These are phyloP conservation scores for Colletotrichum higginsianum DNA, from an alignment of 2,329 filamentous ascomycete genomes.

Conservation along the genomic window DNA sequence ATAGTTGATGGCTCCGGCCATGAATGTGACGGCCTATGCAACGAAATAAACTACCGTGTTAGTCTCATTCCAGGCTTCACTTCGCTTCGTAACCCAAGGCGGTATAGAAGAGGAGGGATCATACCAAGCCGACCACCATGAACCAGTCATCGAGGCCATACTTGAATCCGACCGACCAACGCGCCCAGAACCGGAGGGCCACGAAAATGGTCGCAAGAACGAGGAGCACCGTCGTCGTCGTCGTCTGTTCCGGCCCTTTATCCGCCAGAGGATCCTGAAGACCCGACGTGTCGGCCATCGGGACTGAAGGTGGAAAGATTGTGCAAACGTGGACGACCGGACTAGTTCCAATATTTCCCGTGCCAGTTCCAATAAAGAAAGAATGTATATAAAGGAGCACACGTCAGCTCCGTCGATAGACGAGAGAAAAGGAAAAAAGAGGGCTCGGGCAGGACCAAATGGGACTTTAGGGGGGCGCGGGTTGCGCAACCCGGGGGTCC, in stretches of 20 bases:
- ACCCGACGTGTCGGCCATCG: constrained; percentile 28
- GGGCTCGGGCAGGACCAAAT: not conserved
- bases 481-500: constrained; percentile 8
- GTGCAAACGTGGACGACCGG: not conserved
- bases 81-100: not conserved
- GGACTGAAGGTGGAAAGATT: constrained; percentile 9
- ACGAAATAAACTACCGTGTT: not conserved
- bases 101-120: not conserved
- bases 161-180: constrained; percentile 33
- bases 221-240: constrained; percentile 32
- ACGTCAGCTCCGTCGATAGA: not conserved
- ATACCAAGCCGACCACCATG: constrained; percentile 35
- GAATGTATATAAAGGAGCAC: not conserved
- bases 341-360: constrained; percentile 18
- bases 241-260: constrained; percentile 33
- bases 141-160: constrained; percentile 37
- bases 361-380: not conserved
- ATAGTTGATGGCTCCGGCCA: constrained; percentile 36
- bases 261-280: constrained; percentile 30
- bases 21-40: constrained; percentile 24
- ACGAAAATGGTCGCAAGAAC: constrained; percentile 36
- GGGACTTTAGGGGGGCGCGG: not conserved
- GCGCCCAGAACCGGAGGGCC: constrained; percentile 32
- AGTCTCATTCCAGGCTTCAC: not conserved
- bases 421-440: constrained; percentile 8